A percentile compares a stretch with the other conserved stretches of the same genome.
Evolutionary conservation across 106 monocot genomes (phyloP).

Genomic region (Apostasia shenzhenica): DNA sequence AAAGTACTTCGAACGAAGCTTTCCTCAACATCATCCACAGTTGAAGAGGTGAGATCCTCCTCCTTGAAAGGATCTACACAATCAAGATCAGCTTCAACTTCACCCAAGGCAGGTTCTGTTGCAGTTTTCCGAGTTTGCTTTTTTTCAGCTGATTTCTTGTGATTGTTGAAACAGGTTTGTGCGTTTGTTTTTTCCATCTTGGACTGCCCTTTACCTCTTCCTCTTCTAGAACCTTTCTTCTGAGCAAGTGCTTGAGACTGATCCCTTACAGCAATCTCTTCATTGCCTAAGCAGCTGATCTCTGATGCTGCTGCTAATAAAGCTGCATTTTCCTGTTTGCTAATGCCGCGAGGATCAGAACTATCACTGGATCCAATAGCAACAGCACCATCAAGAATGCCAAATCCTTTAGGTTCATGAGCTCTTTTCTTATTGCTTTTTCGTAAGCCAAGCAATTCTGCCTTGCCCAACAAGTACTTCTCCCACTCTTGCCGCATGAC

Average conservation of each 20-base stretch:
- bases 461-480: conserved; percentile 88
- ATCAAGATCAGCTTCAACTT: conserved; percentile 9
- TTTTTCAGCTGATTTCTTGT: conserved; percentile 13
- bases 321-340: conserved; percentile 78
- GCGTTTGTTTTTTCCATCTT: conserved; percentile 19
- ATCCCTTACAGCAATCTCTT: conserved; percentile 22
- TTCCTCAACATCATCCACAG: conserved; percentile 11
- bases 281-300: conserved; percentile 30
- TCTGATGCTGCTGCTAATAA: conserved; percentile 75
- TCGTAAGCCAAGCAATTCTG: conserved; percentile 53
- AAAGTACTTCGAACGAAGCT: conserved; percentile 14
- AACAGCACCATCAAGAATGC: conserved; percentile 69
- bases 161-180: conserved; percentile 16
- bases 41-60: neutral
- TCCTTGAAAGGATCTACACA: conserved; percentile 4
- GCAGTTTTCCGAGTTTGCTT: neutral
- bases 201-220: conserved; percentile 30
- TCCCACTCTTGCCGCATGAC: conserved; percentile 89
- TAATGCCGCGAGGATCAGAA: conserved; percentile 46
- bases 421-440: conserved; percentile 57
- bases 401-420: conserved; percentile 80
- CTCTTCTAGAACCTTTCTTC: conserved; percentile 20
- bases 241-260: conserved; percentile 8
- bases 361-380: conserved; percentile 32
- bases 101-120: conserved; percentile 9